Percentiles rank a stretch among this genome's conserved stretches.
Evolutionary conservation across 345 rosid species (phyloP).

Genomic region (Eucalyptus tenuipes): DNA sequence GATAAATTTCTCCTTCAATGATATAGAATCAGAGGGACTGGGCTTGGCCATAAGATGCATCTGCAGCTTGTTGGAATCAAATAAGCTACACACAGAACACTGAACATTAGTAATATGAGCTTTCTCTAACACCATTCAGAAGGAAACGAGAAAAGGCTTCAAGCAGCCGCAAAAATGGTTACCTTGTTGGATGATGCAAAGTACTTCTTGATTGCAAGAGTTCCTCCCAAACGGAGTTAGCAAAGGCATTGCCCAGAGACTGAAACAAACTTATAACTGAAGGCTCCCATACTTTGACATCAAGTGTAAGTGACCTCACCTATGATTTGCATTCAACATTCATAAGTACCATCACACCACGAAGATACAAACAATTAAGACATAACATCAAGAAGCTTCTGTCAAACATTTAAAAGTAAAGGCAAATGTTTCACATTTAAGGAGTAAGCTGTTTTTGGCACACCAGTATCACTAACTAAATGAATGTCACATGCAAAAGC

Average conservation of each 20-base stretch:
- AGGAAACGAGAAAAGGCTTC: not conserved
- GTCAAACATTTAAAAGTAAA: not conserved
- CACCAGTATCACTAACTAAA: not conserved
- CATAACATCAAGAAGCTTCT: not conserved
- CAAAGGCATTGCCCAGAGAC: slow-evolving; percentile 84
- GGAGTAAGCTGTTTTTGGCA: not conserved
- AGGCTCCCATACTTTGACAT: slow-evolving; percentile 98
- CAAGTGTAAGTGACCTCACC: slow-evolving; percentile 98
- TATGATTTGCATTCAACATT: not conserved
- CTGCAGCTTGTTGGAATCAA: slow-evolving; percentile 52
- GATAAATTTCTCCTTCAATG: slow-evolving; percentile 92
- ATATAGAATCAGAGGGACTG: slow-evolving; percentile 57
- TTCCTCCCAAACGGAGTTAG: slow-evolving; percentile 98
- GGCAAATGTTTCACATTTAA: not conserved
- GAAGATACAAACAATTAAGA: not conserved
- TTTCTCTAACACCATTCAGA: not conserved
- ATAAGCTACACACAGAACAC: slow-evolving; percentile 21
- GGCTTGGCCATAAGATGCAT: slow-evolving; percentile 54
- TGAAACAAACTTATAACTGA: slow-evolving; percentile 93
- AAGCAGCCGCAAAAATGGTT: not conserved
- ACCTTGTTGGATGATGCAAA: slow-evolving; percentile 59
- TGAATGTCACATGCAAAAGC: not conserved
- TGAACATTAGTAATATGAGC: not conserved
- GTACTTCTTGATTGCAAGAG: slow-evolving; percentile 72
- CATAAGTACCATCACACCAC: not conserved